Evolutionary conservation across 805 yeast genomes (phyloP).

Genomic region (Ogataea paradorogensis): DNA sequence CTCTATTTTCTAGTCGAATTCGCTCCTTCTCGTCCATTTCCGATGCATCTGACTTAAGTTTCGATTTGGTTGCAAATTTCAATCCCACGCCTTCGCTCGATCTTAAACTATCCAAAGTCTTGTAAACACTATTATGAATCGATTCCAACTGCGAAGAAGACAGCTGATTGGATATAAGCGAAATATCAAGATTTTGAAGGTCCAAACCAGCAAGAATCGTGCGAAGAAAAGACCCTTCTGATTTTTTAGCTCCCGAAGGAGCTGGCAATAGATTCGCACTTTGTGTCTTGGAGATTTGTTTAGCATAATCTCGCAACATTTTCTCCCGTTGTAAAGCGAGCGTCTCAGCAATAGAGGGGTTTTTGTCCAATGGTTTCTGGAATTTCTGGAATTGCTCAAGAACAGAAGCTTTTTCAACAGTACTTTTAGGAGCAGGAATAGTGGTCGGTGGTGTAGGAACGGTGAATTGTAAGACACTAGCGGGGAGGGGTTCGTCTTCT

Average conservation of each 20-base stretch:
- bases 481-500: slow-evolving; percentile 9
- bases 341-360: slow-evolving; percentile 57
- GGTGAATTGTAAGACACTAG: slow-evolving; percentile 15
- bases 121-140: slow-evolving; percentile 15
- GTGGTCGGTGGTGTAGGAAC: slow-evolving; percentile 16
- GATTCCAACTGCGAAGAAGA: slow-evolving; percentile 14
- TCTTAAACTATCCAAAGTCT: slow-evolving; percentile 9
- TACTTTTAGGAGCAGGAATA: slow-evolving; percentile 9
- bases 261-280: neutral
- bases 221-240: slow-evolving; percentile 16
- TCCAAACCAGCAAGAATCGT: slow-evolving; percentile 8
- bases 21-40: slow-evolving; percentile 48
- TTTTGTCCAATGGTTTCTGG: slow-evolving; percentile 22
- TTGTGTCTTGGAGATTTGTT: neutral
- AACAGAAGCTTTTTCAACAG: slow-evolving; percentile 6
- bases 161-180: slow-evolving; percentile 12
- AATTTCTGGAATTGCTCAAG: slow-evolving; percentile 22
- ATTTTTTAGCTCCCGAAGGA: slow-evolving; percentile 8
- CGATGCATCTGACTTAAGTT: slow-evolving; percentile 2
- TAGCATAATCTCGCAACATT: slow-evolving; percentile 28
- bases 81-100: slow-evolving; percentile 1
- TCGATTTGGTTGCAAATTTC: slow-evolving; percentile 1
- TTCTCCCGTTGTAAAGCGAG: slow-evolving; percentile 51
- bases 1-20: slow-evolving; percentile 65
- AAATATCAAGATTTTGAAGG: slow-evolving; percentile 1